Evolutionary conservation across 108 stramenopile species (phyloP).

Genomic region (Ochromonas danica): DNA sequence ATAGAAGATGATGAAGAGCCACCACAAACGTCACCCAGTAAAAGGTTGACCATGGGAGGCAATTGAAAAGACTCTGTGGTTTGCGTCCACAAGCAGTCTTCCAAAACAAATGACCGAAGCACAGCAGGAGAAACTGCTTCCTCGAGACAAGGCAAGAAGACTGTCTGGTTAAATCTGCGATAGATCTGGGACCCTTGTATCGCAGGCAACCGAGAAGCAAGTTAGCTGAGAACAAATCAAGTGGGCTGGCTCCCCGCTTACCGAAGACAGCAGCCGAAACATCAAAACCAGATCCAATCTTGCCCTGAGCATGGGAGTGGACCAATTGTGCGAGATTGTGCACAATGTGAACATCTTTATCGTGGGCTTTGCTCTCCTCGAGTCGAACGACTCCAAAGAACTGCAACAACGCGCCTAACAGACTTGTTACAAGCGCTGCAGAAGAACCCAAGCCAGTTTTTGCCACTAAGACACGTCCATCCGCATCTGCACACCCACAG

Average conservation of each 20-base stretch:
- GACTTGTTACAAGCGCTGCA: constrained; percentile 80
- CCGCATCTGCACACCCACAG: constrained; percentile 30
- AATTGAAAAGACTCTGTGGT: constrained; percentile 59
- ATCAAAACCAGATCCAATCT: constrained; percentile 95
- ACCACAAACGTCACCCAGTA: constrained; percentile 90
- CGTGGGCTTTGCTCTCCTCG: constrained; percentile 21
- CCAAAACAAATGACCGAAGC: too few relatives aligned
- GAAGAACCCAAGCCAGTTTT: constrained; percentile 91
- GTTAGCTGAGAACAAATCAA: too few relatives aligned
- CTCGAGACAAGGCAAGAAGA: constrained; percentile 58
- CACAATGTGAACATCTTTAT: constrained; percentile 53
- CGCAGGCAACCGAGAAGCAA: too few relatives aligned
- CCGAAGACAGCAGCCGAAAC: constrained; percentile 83
- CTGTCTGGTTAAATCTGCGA: constrained; percentile 56
- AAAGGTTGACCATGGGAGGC: constrained; percentile 65
- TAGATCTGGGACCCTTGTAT: too few relatives aligned
- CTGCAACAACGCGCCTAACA: constrained; percentile 67
- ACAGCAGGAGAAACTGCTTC: too few relatives aligned
- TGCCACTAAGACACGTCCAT: constrained; percentile 60
- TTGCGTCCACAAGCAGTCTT: constrained; percentile 58
- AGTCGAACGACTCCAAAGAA: constrained; percentile 45
- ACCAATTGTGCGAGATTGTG: constrained; percentile 87
- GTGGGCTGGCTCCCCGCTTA: too few relatives aligned
- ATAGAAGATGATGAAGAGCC: constrained; percentile 89
- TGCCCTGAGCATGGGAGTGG: constrained; percentile 89